phyloP scores from a whole-genome alignment of 306 rosid species.

The Corylus heterophylla region DNA sequence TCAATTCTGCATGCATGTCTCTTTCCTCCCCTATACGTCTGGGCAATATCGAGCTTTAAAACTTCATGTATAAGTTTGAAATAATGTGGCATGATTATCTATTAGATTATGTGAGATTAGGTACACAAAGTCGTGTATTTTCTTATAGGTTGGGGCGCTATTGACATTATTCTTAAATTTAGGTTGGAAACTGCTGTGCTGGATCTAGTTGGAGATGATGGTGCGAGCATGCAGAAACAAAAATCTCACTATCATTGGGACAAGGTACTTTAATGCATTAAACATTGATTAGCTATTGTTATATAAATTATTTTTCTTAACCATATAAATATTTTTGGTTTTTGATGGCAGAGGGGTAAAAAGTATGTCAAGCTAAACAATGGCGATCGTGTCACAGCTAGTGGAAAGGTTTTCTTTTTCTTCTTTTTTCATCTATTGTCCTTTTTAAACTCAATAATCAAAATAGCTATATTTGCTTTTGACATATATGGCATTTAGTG shows the following conservation, averaged over 20 bases:
- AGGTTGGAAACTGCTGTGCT: slow-evolving; percentile 89
- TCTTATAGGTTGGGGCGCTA: slow-evolving; percentile 19
- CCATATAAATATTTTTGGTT: slow-evolving; percentile 31
- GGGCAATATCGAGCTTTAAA: not conserved
- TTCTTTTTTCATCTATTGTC: not conserved
- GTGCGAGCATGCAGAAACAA: slow-evolving; percentile 76
- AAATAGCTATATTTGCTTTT: not conserved
- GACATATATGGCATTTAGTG: not conserved
- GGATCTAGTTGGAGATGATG: slow-evolving; percentile 89
- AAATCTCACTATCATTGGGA: slow-evolving; percentile 93
- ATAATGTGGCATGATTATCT: not conserved
- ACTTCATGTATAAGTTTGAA: not conserved
- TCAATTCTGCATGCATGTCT: not conserved
- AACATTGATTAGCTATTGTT: slow-evolving; percentile 2
- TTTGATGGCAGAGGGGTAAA: slow-evolving; percentile 75
- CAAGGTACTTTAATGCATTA: slow-evolving; percentile 51
- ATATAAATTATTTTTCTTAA: slow-evolving; percentile 11
- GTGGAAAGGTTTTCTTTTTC: slow-evolving; percentile 70
- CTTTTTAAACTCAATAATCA: not conserved
- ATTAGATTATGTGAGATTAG: not conserved
- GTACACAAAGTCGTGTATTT: not conserved
- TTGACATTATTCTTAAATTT: slow-evolving; percentile 23
- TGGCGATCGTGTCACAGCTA: slow-evolving; percentile 88
- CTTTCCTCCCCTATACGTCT: not conserved
- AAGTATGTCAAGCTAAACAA: slow-evolving; percentile 83